These are phyloP conservation scores for Trypanosoma vivax DNA, from an alignment of 208 protist genomes.

Conservation along the genomic window DNA sequence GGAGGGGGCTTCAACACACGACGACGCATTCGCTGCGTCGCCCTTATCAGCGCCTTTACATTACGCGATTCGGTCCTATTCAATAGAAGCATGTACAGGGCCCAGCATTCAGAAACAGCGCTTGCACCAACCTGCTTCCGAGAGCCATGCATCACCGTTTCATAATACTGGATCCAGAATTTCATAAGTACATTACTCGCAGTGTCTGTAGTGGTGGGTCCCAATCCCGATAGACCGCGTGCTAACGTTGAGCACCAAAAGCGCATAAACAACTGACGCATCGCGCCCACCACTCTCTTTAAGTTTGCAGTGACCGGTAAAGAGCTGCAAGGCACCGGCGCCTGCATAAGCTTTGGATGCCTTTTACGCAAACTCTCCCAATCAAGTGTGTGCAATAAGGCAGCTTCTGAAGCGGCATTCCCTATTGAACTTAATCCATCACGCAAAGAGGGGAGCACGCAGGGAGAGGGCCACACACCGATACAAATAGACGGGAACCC, in stretches of 20 bases:
- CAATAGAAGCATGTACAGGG: constrained; percentile 10
- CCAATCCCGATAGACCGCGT: too few species aligned
- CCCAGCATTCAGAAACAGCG: neutral
- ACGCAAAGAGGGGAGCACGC: constrained; percentile 14
- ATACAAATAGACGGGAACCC: constrained; percentile 29
- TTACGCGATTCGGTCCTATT: constrained; percentile 4
- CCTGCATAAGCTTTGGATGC: neutral
- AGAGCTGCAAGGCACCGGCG: too few species aligned
- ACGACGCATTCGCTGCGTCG: constrained; percentile 7
- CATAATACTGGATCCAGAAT: constrained; percentile 11
- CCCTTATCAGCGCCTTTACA: neutral
- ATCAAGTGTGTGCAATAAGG: neutral
- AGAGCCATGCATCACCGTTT: neutral
- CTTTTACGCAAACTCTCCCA: constrained; percentile 2
- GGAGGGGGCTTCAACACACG: constrained; percentile 10
- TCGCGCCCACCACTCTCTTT: too few species aligned
- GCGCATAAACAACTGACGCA: too few species aligned
- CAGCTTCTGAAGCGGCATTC: neutral
- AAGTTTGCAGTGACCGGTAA: too few species aligned
- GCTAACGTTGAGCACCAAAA: too few species aligned
- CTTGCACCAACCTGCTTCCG: neutral
- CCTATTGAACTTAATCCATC: neutral
- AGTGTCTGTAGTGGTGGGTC: too few species aligned
- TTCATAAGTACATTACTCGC: constrained; percentile 5
- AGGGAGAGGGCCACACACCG: constrained; percentile 32